Conservation (phyloP, 441 rosid species). For the Gossypium trilobum region DNA sequence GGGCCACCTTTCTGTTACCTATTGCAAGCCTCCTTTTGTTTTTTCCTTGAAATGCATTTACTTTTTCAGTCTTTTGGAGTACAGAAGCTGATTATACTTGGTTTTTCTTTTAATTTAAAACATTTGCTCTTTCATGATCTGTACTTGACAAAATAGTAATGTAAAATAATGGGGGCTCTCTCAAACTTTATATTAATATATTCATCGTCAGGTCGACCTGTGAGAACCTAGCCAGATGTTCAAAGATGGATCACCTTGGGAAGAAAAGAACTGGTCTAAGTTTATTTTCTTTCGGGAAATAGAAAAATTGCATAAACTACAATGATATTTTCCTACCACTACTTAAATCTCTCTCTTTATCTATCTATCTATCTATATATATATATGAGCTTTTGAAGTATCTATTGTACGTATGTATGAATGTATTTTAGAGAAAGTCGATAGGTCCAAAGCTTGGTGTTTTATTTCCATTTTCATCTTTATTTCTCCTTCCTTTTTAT, state of each 20-base stretch:
- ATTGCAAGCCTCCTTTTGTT: slow-evolving; percentile 8
- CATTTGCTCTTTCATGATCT: background rate
- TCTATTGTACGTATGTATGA: background rate
- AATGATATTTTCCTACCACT: slow-evolving; percentile 19
- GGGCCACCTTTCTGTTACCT: slow-evolving; percentile 12
- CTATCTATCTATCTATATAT: too few species aligned
- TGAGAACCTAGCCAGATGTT: slow-evolving; percentile 19
- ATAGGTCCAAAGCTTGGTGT: slow-evolving; percentile 48
- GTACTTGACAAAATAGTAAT: background rate
- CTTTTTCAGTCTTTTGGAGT: slow-evolving; percentile 24
- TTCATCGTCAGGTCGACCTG: background rate
- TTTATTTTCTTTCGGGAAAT: slow-evolving; percentile 28
- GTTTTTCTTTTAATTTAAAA: background rate
- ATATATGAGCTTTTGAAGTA: slow-evolving; percentile 10
- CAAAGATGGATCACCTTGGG: slow-evolving; percentile 28
- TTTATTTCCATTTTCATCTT: slow-evolving; percentile 1
- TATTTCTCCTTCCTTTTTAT: background rate
- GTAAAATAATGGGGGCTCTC: background rate
- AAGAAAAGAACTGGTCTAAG: slow-evolving; percentile 23
- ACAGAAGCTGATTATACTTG: slow-evolving; percentile 17
- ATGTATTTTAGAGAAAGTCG: slow-evolving; percentile 22
- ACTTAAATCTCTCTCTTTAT: slow-evolving; percentile 12
- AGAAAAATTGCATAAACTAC: slow-evolving; percentile 29
- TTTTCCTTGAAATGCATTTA: slow-evolving; percentile 21
- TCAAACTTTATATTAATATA: background rate